Percentiles rank a stretch among this genome's conserved stretches.
Conservation (phyloP, 768 basidiomycete species). For the Neoboletus subvelutipes region DNA sequence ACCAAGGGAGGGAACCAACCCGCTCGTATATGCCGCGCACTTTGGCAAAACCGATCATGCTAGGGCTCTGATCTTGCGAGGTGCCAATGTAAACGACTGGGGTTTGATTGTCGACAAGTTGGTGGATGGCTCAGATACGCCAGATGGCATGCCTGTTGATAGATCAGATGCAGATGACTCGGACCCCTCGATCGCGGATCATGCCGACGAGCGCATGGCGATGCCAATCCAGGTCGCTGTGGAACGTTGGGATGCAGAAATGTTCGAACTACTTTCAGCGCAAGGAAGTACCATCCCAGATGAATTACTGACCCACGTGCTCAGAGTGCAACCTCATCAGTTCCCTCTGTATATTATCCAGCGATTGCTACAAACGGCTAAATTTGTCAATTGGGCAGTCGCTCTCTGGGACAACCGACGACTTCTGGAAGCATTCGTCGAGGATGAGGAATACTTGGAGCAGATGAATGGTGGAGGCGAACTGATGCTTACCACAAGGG, state of each 20-base stretch:
- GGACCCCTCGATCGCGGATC: not conserved
- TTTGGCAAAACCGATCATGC: conserved; percentile 2
- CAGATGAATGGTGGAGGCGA: not conserved
- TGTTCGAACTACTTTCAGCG: conserved; percentile 3
- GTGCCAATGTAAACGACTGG: not conserved
- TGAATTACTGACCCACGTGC: not conserved
- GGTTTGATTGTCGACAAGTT: not conserved
- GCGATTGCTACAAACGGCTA: not conserved
- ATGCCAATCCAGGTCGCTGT: conserved; percentile 2
- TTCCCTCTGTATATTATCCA: conserved; percentile 7
- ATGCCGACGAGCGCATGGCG: not conserved
- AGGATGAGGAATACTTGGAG: not conserved
- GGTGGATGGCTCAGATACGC: not conserved
- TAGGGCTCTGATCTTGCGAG: not conserved
- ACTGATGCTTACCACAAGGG: not conserved
- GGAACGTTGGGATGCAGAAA: conserved; percentile 1
- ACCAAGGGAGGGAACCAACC: conserved; percentile 1
- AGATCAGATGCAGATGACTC: not conserved
- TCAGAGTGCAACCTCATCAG: not conserved
- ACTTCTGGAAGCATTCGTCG: conserved; percentile 3
- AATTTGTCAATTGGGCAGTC: not conserved
- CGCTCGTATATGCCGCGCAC: conserved; percentile 10
- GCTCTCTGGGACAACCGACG: not conserved
- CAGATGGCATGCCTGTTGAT: not conserved
- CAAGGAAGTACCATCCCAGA: not conserved